Base-by-base conservation (phyloP, 768 basidiomycete species). In the Podaxis mareebaensis region DNA sequence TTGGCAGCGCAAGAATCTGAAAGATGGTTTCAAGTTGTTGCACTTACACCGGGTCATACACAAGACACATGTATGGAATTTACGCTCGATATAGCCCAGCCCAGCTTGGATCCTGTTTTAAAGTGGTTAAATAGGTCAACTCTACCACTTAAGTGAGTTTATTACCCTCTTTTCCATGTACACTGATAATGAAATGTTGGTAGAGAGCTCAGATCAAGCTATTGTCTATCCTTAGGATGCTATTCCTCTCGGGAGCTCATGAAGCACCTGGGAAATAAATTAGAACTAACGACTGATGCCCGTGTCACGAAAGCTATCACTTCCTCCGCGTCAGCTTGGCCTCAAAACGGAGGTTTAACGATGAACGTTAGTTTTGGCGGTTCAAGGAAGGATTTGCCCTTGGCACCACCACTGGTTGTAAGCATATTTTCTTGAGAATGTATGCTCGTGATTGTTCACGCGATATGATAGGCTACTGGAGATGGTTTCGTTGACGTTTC, bases 401-500 rank as follows among this genome's bases (percentile, higher is more conserved):
- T 83, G 40, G 74, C 80, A 15, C 81, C 81, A 42, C 82, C 81
- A 7, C 73, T 81, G 38, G 65, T 71, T 54, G 81, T 78, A 66
- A 58, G 76, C 63, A 26, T 15, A 20, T 17, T 17, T 20, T 46
- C 2, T 52, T 26, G 38, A 11, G 36, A 36, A 11, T 22, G 11
- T 53, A 13, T 42, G 4, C 15, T 46, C 6, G 11, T 28, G 1
- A 15, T 24, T 17, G 26, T 64, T 53, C 17, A 20, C 55, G 64
- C 42, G 17, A 33, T 52, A 28, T 53, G 49, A 24, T 67, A 86
- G 85, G 64, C 80, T 26, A 82, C 79, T 6, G 74, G 80, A 0
- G 78, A 86, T 51, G 77, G 75, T 63, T 72, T 82, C 17, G 77
- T 87, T 22, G 86, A 88, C 64, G 53, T 88, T 11, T 84, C 84